These are phyloP conservation scores for Noccaea bulbosa DNA, from an alignment of 345 rosid species.

Conservation along the genomic window DNA sequence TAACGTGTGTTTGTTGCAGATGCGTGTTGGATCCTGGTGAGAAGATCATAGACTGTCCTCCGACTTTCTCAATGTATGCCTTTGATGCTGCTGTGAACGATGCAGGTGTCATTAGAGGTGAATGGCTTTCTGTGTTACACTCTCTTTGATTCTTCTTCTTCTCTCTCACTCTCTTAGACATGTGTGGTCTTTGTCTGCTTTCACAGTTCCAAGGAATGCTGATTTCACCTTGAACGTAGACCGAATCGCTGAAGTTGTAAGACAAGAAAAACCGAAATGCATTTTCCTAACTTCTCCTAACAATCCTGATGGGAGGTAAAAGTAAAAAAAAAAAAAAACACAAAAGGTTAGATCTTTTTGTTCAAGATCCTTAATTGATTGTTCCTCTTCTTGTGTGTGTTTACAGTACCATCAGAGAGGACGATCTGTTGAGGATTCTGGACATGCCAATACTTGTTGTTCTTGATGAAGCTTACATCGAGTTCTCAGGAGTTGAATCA, in stretches of 20 bases:
- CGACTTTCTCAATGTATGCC: conserved; percentile 96
- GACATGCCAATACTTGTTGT: conserved; percentile 85
- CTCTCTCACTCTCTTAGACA: background rate
- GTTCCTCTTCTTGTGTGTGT: conserved; percentile 6
- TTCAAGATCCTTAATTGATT: background rate
- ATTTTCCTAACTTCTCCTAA: conserved; percentile 95
- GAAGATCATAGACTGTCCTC: conserved; percentile 95
- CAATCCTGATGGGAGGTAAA: conserved; percentile 96
- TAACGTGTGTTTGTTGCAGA: conserved; percentile 42
- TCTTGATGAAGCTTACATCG: conserved; percentile 92
- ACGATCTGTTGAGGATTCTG: conserved; percentile 78
- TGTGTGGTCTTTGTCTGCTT: conserved; percentile 19
- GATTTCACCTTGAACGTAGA: conserved; percentile 89
- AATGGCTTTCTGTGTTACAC: background rate
- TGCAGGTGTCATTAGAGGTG: conserved; percentile 82
- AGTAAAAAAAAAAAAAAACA: background rate
- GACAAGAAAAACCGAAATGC: conserved; percentile 83
- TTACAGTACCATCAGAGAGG: conserved; percentile 72
- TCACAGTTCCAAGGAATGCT: conserved; percentile 75
- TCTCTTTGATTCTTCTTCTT: background rate
- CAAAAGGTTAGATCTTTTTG: background rate
- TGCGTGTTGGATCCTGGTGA: conserved; percentile 97
- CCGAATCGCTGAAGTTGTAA: conserved; percentile 66
- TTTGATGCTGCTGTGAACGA: conserved; percentile 96
- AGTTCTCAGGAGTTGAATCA: conserved; percentile 84